These are phyloP conservation scores for Mollisia scopiformis DNA, from an alignment of 2,329 filamentous ascomycete species.

Conservation along the genomic window DNA sequence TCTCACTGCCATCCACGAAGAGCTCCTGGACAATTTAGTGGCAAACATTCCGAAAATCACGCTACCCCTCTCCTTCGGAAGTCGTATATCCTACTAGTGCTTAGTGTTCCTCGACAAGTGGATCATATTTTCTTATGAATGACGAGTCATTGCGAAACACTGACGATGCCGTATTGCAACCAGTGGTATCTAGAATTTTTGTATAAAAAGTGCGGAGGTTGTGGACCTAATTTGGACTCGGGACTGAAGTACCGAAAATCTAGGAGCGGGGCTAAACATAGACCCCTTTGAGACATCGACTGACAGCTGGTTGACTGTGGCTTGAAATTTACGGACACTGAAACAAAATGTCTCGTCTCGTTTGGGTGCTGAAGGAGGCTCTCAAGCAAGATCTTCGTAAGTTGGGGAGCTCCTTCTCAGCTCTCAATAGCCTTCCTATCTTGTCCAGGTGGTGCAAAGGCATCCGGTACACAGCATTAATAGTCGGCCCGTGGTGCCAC, in stretches of 20 bases:
- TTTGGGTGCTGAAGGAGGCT: not conserved
- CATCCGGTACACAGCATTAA: not conserved
- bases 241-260: not conserved
- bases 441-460: not conserved
- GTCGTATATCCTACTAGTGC: too few relatives aligned
- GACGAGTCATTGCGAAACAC: too few relatives aligned
- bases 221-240: not conserved
- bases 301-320: not conserved
- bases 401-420: too few relatives aligned
- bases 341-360: not conserved
- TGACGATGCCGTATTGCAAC: too few relatives aligned
- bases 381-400: not conserved
- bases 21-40: not conserved
- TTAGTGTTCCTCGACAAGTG: too few relatives aligned
- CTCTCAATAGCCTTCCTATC: not conserved
- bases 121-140: too few relatives aligned
- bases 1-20: too few relatives aligned
- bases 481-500: not conserved
- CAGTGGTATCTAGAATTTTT: too few relatives aligned
- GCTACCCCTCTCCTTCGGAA: too few relatives aligned
- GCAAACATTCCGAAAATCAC: too few relatives aligned
- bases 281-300: not conserved
- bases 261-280: not conserved
- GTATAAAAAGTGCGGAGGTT: not conserved
- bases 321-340: not conserved